Evolutionary conservation across 164 flowering plant genomes (phyloP).

Genomic region (Echeveria elegans): DNA sequence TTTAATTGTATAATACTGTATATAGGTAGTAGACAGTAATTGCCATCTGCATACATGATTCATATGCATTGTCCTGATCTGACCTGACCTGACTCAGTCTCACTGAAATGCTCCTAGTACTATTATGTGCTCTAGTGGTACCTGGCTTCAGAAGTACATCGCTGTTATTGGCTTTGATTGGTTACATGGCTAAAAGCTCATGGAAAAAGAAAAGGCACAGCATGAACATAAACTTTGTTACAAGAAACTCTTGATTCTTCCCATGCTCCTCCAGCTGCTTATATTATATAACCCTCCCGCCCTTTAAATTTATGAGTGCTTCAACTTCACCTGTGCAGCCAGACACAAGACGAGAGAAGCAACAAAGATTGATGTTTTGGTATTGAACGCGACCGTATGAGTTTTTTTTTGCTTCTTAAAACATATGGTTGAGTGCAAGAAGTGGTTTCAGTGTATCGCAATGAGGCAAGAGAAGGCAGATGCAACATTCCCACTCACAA

Average conservation of each 20-base stretch:
- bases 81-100: background rate
- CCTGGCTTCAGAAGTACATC: background rate
- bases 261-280: background rate
- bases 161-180: background rate
- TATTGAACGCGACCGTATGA: too few species aligned
- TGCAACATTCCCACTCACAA: constrained; percentile 28
- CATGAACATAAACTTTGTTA: background rate
- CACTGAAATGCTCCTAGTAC: background rate
- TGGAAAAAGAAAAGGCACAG: background rate
- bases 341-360: background rate
- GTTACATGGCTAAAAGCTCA: background rate
- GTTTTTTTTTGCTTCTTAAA: background rate
- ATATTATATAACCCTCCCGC: background rate
- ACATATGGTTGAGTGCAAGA: too few species aligned
- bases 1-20: too few species aligned
- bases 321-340: background rate
- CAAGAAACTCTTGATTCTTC: constrained; percentile 8
- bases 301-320: background rate
- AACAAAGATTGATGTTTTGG: background rate
- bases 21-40: too few species aligned
- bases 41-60: background rate
- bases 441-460: background rate
- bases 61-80: background rate
- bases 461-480: constrained; percentile 43
- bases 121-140: background rate